These are phyloP conservation scores for Solanum habrochaites DNA, from an alignment of 257 asterid genomes.

Conservation along the genomic window DNA sequence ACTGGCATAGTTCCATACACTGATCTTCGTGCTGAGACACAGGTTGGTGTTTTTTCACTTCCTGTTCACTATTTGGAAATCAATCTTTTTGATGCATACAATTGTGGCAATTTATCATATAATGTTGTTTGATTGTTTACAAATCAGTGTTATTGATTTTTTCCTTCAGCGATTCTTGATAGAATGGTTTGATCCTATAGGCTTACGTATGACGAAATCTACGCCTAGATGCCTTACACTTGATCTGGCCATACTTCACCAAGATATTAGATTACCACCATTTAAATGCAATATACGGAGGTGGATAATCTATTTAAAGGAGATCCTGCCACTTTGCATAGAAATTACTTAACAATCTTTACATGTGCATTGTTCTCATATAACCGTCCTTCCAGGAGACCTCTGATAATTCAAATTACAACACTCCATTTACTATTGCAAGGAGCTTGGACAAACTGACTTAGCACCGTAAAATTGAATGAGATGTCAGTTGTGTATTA, in stretches of 20 bases:
- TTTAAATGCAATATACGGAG: not conserved
- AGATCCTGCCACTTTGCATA: not conserved
- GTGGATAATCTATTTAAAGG: not conserved
- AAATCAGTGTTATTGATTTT: not conserved
- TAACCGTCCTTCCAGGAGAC: not conserved
- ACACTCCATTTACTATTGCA: not conserved
- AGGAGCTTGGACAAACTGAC: not conserved
- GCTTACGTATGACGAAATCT: not conserved
- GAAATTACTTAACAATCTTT: not conserved
- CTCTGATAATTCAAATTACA: not conserved
- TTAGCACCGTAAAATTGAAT: not conserved
- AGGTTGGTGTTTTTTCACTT: constrained; percentile 28
- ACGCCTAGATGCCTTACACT: not conserved
- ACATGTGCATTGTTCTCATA: not conserved
- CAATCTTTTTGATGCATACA: too few species aligned
- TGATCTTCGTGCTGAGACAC: constrained; percentile 95
- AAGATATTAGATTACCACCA: not conserved
- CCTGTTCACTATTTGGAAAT: too few species aligned
- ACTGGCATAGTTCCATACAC: constrained; percentile 94
- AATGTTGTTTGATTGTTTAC: not conserved
- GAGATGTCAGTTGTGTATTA: not conserved
- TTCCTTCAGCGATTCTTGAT: not conserved
- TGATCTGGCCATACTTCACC: not conserved
- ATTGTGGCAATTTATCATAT: too few species aligned
- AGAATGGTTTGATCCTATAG: not conserved